Evolutionary conservation across 1,139 yeast genomes (phyloP), one percentile per base, ranked within the genome.

Genomic region (Debaryomyces udenii): DNA sequence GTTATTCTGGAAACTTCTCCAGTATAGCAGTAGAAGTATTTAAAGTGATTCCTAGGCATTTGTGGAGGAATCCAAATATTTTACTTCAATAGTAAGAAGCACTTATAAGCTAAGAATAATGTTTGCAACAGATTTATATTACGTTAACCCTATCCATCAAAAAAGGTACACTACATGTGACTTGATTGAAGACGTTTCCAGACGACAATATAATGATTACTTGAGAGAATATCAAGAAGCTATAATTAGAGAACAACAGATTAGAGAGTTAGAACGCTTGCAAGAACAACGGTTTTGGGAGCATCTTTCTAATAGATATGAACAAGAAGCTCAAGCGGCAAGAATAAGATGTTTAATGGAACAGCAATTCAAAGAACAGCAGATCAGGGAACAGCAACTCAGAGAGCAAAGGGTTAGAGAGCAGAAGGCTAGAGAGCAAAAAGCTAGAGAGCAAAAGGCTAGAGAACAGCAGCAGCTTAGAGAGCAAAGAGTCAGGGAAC

Each of bases 401-500:
- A 10, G 13, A 41, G 39, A 39, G 36, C 44, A 39, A 41, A 41
- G 35, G 38, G 43, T 36, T 40, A 44, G 48, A 39, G 43, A 40
- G 43, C 26, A 45, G 40, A 17, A n/a, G 40, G 20, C 4, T 34
- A 28, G 37, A 44, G 37, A 24, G 18, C n/a, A 39, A 31, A 27
- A 35, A n/a, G 6, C 27, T 22, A 20, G 37, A 27, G 36, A 27
- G 7, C 31, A 31, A 27, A 23, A 26, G 17, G 22, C 31, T 15
- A 36, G 32, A 23, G 27, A 29, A 40, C 43, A 40, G 42, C 23
- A 44, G 40, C 20, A 13, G 41, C 22, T 4, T 34, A 28, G 38
- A 45, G 37, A 24, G 20, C n/a, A 39, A 34, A 27, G 36, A n/a
- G 6, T 31, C 23, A 20, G 37, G 18, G 36, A 27, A 11, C 31